phyloP scores from a whole-genome alignment of 2,329 filamentous ascomycete genomes.

The Phaeosphaeriaceae sp. region DNA sequence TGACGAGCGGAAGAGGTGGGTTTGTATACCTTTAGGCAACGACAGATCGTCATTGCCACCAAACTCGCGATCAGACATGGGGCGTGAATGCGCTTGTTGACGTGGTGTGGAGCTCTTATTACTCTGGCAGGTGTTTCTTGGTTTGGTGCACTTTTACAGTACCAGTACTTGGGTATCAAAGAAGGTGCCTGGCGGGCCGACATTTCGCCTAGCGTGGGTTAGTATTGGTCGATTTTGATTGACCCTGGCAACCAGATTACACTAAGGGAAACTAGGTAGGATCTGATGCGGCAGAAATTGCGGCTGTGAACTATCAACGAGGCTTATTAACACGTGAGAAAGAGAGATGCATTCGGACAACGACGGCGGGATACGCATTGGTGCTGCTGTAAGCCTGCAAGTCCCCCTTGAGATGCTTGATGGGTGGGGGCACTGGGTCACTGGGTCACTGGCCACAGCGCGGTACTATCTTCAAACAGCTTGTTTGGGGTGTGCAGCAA shows the following conservation, averaged over 20 bases:
- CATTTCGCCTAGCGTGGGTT: not conserved
- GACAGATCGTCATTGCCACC: slow-evolving; percentile 53
- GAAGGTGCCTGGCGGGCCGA: slow-evolving; percentile 6
- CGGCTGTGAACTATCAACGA: too few species aligned
- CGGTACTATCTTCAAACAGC: slow-evolving; percentile 33
- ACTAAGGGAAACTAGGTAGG: too few species aligned
- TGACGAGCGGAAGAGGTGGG: not conserved
- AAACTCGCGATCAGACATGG: slow-evolving; percentile 53
- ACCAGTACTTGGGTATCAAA: slow-evolving; percentile 9
- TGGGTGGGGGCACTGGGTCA: too few species aligned
- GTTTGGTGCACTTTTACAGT: not conserved
- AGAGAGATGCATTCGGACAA: too few species aligned
- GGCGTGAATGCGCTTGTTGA: slow-evolving; percentile 23
- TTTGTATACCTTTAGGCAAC: slow-evolving; percentile 47
- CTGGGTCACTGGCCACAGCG: too few species aligned
- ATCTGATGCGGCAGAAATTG: too few species aligned
- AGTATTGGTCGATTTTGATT: too few species aligned
- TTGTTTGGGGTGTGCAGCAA: slow-evolving; percentile 17
- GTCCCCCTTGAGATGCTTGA: too few species aligned
- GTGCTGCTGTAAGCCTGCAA: too few species aligned
- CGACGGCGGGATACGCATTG: too few species aligned
- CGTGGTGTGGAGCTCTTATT: slow-evolving; percentile 11
- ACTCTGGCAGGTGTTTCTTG: not conserved
- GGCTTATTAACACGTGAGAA: too few species aligned
- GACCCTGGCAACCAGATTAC: not conserved